phyloP scores from a whole-genome alignment of 805 yeast genomes.

The Lipomyces orientalis region DNA sequence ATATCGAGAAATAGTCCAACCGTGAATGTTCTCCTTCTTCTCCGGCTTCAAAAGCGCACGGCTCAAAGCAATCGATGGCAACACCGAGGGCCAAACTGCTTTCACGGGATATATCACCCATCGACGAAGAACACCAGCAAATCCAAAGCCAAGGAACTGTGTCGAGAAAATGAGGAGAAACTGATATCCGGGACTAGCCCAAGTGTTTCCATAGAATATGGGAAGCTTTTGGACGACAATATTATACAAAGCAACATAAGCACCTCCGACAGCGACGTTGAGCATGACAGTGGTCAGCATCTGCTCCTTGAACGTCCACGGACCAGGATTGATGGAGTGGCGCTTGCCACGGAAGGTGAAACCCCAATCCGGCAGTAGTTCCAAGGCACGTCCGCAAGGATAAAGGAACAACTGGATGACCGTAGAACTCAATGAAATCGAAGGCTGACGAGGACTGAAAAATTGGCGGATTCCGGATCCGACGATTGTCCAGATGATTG shows the following conservation, averaged over 20 bases:
- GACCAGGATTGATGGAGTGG: conserved; percentile 59
- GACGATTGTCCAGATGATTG: conserved; percentile 56
- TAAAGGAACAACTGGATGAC: conserved; percentile 65
- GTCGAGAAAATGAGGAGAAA: conserved; percentile 59
- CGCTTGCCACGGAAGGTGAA: conserved; percentile 48
- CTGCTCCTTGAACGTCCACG: conserved; percentile 66
- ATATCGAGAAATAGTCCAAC: conserved; percentile 65
- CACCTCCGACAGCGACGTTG: conserved; percentile 53
- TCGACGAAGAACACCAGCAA: conserved; percentile 68
- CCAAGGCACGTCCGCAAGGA: conserved; percentile 61
- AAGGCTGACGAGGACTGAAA: conserved; percentile 63
- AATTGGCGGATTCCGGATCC: conserved; percentile 45
- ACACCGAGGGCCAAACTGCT: conserved; percentile 72
- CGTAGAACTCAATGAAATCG: conserved; percentile 55
- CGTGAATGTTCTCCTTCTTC: conserved; percentile 57
- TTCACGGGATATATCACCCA: conserved; percentile 63
- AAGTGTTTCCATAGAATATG: conserved; percentile 44
- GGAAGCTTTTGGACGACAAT: conserved; percentile 59
- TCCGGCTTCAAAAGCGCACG: conserved; percentile 49
- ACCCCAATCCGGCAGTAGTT: conserved; percentile 55
- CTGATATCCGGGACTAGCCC: conserved; percentile 57
- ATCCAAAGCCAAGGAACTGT: conserved; percentile 68
- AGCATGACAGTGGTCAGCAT: conserved; percentile 58
- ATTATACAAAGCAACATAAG: conserved; percentile 56
- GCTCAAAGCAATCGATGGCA: conserved; percentile 65